Evolutionary conservation across 345 rosid genomes (phyloP), one percentile per base, ranked within the genome.

Genomic region (Eucalyptus victrix): DNA sequence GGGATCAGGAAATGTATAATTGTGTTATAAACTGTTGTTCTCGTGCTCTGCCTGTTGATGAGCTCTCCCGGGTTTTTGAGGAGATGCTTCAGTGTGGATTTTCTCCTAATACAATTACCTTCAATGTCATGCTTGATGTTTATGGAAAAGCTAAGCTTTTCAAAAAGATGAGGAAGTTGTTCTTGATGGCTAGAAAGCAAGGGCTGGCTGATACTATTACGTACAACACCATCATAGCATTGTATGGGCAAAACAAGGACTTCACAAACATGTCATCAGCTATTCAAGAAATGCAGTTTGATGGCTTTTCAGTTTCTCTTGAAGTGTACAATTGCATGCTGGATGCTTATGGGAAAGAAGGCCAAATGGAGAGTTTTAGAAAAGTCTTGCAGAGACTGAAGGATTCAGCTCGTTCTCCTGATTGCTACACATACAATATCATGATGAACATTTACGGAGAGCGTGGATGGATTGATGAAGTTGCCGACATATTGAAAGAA

Each of bases 1-100:
- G 99, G 99, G 97, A 96, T 93, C 97, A 96, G 92, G 99, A 97
- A 91, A 89, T 94, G 94, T 96, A 96, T 86, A 95, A 95, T 88
- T 97, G 98, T 89, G 92, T 96, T 89, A 94, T 96, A 91, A 97
- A 97, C 93, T 96, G 99, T 86, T 95, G 99, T 89, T 95, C 97
- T 72, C 95, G 94, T 92, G 99, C 99, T 65, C 93, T 97, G 87
- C 95, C 97, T 3, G 92, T 94, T 49, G 94, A 94, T 92, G 98
- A 97, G 91, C 97, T 96, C 88, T 94, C 98, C 49, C 91, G 93
- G 91, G 92, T 95, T 91, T 96, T 96, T 87, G 93, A 92, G 86
- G 97, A 94, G 90, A 97, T 97, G 98, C 92, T 95, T 91, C 94
- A 92, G 37, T 47, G 47, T 56, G 97, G 99, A 69, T 96, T 95